Evolutionary conservation across 169 alveolate genomes (phyloP), one percentile per base, ranked within the genome.

Genomic region (Theileria parva): DNA sequence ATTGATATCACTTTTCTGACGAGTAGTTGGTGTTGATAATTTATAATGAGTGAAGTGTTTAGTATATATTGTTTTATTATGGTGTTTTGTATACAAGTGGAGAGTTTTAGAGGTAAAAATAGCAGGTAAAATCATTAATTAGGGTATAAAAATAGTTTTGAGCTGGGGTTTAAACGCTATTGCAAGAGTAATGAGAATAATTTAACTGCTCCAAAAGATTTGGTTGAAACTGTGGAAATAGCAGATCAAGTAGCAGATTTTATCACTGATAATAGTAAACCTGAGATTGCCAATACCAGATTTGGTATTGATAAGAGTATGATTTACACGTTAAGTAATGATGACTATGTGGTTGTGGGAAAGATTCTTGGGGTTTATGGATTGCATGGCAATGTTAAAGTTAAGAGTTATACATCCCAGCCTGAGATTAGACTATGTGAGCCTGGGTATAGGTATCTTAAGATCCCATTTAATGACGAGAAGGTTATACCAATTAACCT

Each of bases 331-430:
- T 76, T 76, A 7, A 30, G 81, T 3, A 28, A 59, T 23, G 86
- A 83, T 28, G 86, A 83, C 19, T 83, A 83, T 53, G 69, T 83
- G 7, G 86, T 76, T 6, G 66, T 83, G 8, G 89, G 86, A 15
- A 61, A 61, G 60, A 76, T 83, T 21, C 44, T 65, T 44, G 25
- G 68, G 8, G 64, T 81, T 23, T 85, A 83, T 48, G 89, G 89
- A 13, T 65, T 83, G 23, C 13, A 63, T 23, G 89, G 89, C 6
- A 80, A 83, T 30, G 83, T 83, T 6, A 83, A 77, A 27, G 89
- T 77, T n/a, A 50, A 51, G 51, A 50, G 86, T n/a, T 59, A 72
- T 15, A 61, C 77, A 21, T 51, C 60, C 32, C 34, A 51, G 51
- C 86, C 86, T 6, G 87, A 83, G n/a, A 7, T 76, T 0, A 19